Evolutionary conservation across 169 alveolate genomes (phyloP), one percentile per base, ranked within the genome.

Genomic region (Plasmodium cynomolgi): DNA sequence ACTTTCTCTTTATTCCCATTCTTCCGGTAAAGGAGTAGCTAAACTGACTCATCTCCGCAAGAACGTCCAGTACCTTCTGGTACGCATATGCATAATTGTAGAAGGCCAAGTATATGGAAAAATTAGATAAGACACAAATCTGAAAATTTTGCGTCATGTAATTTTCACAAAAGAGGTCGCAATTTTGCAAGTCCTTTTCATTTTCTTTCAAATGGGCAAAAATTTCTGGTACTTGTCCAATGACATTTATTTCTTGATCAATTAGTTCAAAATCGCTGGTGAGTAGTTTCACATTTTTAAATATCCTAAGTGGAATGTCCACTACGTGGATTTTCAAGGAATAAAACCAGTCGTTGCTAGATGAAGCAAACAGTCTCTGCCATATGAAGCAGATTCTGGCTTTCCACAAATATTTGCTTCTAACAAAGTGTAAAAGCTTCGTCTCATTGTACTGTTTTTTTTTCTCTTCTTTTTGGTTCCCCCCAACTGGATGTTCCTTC

Each of bases 1-100:
- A 84, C 80, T 94, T 96, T 80, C 98, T 84, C 54, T 96, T 86
- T 23, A 96, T 92, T 2, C 98, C 98, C 95, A 96, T 71, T 11
- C 94, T 62, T 23, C 98, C 98, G 11, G 98, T 96, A 81, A 96
- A 96, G 26, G 91, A 54, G 47, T 93, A 95, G 13, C 72, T 56
- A 84, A 96, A 95, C 33, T 92, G 90, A 84, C 96, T 83, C 56
- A 80, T 23, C 41, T 84, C 75, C 2, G 97, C 82, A 34, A 95
- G 73, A 29, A 92, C 33, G 5, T 84, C 79, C 31, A 83, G 31
- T 20, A 96, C 20, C 9, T 71, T 84, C 26, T 94, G 80, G 62
- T 92, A 95, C 1, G 95, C 96, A 81, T 92, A 68, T 34, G 84
- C 71, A 84, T 93, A 58, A 81, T 95, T 95, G 79, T 94, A 96